Evolutionary conservation across 2,329 filamentous ascomycete species (phyloP), one percentile per base, ranked within the genome.

Genomic region (Camillea tinctor): DNA sequence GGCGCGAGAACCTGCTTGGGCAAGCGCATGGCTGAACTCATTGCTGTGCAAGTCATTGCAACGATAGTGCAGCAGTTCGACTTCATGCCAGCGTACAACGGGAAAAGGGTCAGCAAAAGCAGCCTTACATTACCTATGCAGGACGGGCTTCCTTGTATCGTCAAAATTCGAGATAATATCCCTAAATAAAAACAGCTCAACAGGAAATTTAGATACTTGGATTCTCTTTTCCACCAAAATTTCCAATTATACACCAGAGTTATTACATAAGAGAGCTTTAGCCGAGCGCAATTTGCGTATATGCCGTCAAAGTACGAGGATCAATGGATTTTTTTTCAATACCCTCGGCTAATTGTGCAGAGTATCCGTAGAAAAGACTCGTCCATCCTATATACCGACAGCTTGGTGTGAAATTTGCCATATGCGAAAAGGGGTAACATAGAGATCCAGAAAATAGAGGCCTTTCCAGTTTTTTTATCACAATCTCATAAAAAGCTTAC

Each of bases 101-200:
- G 66, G 44, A 79, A 85, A 66, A 79, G 84, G 64, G 75, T 80
- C 19, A 87, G 84, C 67, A 83, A 81, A 73, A 87, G 81, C 54
- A 88, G 85, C 64, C 73, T 89, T 54, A 89, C 86, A 3, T 68
- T 89, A 64, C 86, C 86, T 0, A 88, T 88, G 85, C 77, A 85
- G 56, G 84, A 79, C 1, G 86, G 86, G 0, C 69, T 89, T 61
- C 85, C 84, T 4, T 79, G 79, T 55, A 68, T 68, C 58, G 74
- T 81, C 13, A 73, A 66, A 44, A 52, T 55, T 26, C 61, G 63
- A 40, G 36, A 40, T 51, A 24, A 22, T 51, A n/a, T 17, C 2
- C 36, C 17, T 15, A 2, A 6, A 44, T 44, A 44, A n/a, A 17
- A 15, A n/a, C 7, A 30, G 6, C 13, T 30, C 2, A 3, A 30